Conservation (phyloP, 148 eudicot genomes). For the Euryodendron excelsum region DNA sequence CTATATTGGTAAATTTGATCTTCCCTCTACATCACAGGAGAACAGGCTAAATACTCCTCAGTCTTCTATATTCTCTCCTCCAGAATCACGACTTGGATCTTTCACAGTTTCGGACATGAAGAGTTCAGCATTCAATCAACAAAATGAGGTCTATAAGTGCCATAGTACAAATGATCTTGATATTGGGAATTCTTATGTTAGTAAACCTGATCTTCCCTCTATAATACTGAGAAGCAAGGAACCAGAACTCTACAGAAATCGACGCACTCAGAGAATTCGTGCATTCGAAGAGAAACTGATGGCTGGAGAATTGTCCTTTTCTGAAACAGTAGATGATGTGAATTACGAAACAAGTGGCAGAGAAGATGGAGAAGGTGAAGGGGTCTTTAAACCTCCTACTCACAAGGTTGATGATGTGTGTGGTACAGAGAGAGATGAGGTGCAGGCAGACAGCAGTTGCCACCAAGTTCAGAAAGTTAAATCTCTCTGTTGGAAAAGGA, state of each 20-base stretch:
- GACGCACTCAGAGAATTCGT: slow-evolving; percentile 78
- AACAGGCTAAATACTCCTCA: slow-evolving; percentile 8
- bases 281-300: slow-evolving; percentile 57
- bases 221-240: slow-evolving; percentile 60
- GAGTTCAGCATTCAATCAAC: slow-evolving; percentile 2
- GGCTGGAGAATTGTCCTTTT: slow-evolving; percentile 41
- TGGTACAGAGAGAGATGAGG: slow-evolving; percentile 21
- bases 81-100: slow-evolving; percentile 12
- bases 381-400: slow-evolving; percentile 13
- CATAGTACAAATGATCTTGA: slow-evolving; percentile 14
- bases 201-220: slow-evolving; percentile 54
- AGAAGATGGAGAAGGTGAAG: slow-evolving; percentile 32
- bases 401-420: slow-evolving; percentile 11
- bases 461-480: slow-evolving; percentile 19
- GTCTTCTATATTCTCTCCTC: slow-evolving; percentile 16
- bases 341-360: slow-evolving; percentile 24
- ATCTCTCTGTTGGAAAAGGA: slow-evolving; percentile 23
- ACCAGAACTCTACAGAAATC: slow-evolving; percentile 55
- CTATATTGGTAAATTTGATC: too few relatives aligned
- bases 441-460: slow-evolving; percentile 3
- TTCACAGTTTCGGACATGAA: slow-evolving; percentile 17
- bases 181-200: slow-evolving; percentile 18
- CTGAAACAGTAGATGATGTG: slow-evolving; percentile 24
- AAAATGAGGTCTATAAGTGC: slow-evolving; percentile 17
- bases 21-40: neutral